Evolutionary conservation across 192 early-diverging fungal species (phyloP).

Genomic region (Coemansia biformis): DNA sequence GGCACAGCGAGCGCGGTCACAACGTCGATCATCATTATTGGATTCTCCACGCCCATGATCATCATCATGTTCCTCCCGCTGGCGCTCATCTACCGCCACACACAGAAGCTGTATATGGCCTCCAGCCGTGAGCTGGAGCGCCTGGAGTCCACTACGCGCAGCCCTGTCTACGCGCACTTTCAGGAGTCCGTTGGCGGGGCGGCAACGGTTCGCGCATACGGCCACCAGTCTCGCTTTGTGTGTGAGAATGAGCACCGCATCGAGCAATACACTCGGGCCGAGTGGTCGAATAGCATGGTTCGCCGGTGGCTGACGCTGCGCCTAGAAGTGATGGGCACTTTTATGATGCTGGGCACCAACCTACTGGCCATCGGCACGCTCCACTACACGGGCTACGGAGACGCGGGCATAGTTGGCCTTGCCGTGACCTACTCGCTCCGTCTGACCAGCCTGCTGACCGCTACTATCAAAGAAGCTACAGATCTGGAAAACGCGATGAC

Average conservation of each 20-base stretch:
- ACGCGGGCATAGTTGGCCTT: conserved; percentile 69
- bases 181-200: conserved; percentile 74
- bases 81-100: conserved; percentile 64
- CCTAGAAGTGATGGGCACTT: conserved; percentile 70
- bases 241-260: conserved; percentile 59
- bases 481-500: conserved; percentile 65
- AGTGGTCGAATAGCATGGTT: conserved; percentile 64
- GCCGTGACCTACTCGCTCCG: conserved; percentile 74
- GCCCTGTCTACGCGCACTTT: conserved; percentile 79
- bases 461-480: conserved; percentile 70
- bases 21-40: conserved; percentile 56
- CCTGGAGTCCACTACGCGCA: conserved; percentile 74
- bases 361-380: conserved; percentile 64
- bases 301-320: conserved; percentile 75
- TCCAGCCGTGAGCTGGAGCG: conserved; percentile 83
- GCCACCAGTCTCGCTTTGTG: conserved; percentile 74
- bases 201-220: conserved; percentile 82
- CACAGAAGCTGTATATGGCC: conserved; percentile 69
- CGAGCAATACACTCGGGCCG: conserved; percentile 72
- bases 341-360: conserved; percentile 70
- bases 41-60: conserved; percentile 60
- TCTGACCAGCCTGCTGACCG: conserved; percentile 70
- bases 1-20: conserved; percentile 55
- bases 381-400: conserved; percentile 41
- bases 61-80: conserved; percentile 68